Base-by-base conservation (phyloP, 2,329 filamentous ascomycete species). In the Nigrospora sphaerica region DNA sequence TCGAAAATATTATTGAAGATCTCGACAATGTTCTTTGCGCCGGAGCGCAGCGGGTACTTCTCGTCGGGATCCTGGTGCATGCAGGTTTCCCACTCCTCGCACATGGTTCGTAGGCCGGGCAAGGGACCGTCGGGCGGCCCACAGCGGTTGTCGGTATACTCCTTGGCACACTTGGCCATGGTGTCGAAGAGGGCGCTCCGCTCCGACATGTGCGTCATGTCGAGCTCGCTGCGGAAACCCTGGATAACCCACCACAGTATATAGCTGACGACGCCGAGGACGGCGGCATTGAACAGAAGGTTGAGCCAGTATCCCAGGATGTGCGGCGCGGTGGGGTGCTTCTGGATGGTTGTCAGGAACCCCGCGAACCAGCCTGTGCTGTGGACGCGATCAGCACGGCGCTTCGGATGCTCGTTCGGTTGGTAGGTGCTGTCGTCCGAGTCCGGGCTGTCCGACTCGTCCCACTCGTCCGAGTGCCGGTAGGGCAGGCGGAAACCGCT, bases 1-100 rank as follows among this genome's bases (percentile, higher is more conserved):
- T 95, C 89, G 5, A 95, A 84, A 63, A 97, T 96, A 58, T 86
- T 85, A 62, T 97, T 96, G 65, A 97, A 85, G 36, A 98, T 95
- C 60, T 89, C 82, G 1, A 92, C 92, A 61, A 96, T 86, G 23
- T 91, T 93, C 59, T 88, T 85, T 6, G 89, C 91, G 16, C 86
- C 88, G 35, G 95, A 81, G 57, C 84, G 85, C 37, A 92, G 85
- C 34, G 85, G 77, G 54, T 88, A 90, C 46, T 95, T 81, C 46
- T 81, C 81, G 39, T 83, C 75, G 0, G 90, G 84, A 58, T 96
- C 88, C 53, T 85, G 81, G 53, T 84, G 82, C 88, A 95, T 95
- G 67, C 93, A 97, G 32, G 80, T 73, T 52, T 85, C 82, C 92
- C 92, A 97, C 51, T 84, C 79, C 32, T 82, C 78, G 63, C 93